Percentiles rank a stretch among this genome's conserved stretches.
These are phyloP conservation scores for Colletotrichum incanum DNA, from an alignment of 2,329 filamentous ascomycete species.

Conservation along the genomic window DNA sequence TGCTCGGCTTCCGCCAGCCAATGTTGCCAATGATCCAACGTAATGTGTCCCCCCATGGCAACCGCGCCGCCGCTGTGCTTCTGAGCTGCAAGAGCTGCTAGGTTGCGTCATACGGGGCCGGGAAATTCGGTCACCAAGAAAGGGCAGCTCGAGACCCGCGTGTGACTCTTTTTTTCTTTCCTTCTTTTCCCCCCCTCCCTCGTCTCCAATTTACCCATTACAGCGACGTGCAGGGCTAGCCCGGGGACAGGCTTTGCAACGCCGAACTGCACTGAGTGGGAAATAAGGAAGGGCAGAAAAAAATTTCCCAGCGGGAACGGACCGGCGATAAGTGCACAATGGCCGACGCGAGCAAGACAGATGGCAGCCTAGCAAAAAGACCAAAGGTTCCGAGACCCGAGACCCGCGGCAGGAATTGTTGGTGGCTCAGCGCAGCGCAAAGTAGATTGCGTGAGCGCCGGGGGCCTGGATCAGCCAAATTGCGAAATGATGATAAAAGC, in stretches of 20 bases:
- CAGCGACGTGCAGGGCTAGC: slow-evolving; percentile 22
- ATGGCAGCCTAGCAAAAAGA: background rate
- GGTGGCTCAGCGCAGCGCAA: slow-evolving; percentile 24
- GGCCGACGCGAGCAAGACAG: background rate
- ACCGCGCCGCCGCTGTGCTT: slow-evolving; percentile 14
- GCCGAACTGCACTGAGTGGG: slow-evolving; percentile 1
- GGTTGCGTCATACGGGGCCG: slow-evolving; percentile 40
- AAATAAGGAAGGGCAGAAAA: background rate
- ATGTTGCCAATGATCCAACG: slow-evolving; percentile 18
- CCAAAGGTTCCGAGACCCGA: background rate
- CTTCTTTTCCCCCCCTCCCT: background rate
- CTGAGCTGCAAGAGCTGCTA: slow-evolving; percentile 26
- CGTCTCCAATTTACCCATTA: slow-evolving; percentile 26
- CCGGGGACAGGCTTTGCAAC: slow-evolving; percentile 12
- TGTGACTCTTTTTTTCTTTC: slow-evolving; percentile 13
- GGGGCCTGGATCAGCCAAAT: slow-evolving; percentile 14
- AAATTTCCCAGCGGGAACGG: background rate
- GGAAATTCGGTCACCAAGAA: slow-evolving; percentile 32
- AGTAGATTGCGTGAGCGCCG: slow-evolving; percentile 29
- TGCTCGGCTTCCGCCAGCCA: slow-evolving; percentile 31
- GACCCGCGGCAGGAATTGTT: slow-evolving; percentile 1
- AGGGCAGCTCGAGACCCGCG: slow-evolving; percentile 24
- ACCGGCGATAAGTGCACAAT: background rate
- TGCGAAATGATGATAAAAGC: slow-evolving; percentile 33
- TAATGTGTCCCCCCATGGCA: slow-evolving; percentile 13